Conservation (phyloP, 495 filamentous ascomycete genomes). For the Wilcoxina mikolae region DNA sequence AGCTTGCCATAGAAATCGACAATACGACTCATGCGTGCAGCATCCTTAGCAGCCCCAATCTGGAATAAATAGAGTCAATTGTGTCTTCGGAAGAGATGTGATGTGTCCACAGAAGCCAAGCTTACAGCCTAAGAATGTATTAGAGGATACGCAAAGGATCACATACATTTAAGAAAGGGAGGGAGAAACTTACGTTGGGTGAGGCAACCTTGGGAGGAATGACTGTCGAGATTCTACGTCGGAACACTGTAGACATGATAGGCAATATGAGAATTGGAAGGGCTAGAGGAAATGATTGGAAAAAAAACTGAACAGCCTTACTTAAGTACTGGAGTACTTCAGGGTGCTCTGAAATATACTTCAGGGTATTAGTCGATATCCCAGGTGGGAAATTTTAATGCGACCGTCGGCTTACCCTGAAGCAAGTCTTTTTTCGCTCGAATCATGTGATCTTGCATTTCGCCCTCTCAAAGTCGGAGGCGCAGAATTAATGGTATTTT, state of each 20-base stretch:
- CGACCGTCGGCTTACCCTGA: too few relatives aligned
- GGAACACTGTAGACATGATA: slow-evolving; percentile 82
- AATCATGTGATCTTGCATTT: too few relatives aligned
- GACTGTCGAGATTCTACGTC: slow-evolving; percentile 86
- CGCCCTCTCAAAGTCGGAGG: too few relatives aligned
- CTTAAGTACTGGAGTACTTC: too few relatives aligned
- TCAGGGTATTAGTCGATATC: too few relatives aligned
- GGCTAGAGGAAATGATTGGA: too few relatives aligned
- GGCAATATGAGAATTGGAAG: slow-evolving; percentile 25
- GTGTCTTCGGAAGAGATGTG: not conserved
- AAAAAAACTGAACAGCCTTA: too few relatives aligned
- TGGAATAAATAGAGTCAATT: slow-evolving; percentile 9
- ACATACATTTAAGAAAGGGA: slow-evolving; percentile 7
- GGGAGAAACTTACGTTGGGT: slow-evolving; percentile 59
- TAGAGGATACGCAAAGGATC: not conserved
- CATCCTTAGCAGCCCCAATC: slow-evolving; percentile 85
- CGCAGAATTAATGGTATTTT: too few relatives aligned
- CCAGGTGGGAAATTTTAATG: too few relatives aligned
- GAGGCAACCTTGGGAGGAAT: slow-evolving; percentile 98
- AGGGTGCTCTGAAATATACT: too few relatives aligned
- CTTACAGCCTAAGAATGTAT: slow-evolving; percentile 1
- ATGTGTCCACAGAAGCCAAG: too few relatives aligned
- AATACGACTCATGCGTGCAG: slow-evolving; percentile 85
- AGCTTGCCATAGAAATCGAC: slow-evolving; percentile 98
- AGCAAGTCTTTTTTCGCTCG: too few relatives aligned